A percentile compares a stretch with the other conserved stretches of the same genome.
These are phyloP conservation scores for Phytophthora crassamura DNA, from an alignment of 352 stramenopile genomes.

Conservation along the genomic window DNA sequence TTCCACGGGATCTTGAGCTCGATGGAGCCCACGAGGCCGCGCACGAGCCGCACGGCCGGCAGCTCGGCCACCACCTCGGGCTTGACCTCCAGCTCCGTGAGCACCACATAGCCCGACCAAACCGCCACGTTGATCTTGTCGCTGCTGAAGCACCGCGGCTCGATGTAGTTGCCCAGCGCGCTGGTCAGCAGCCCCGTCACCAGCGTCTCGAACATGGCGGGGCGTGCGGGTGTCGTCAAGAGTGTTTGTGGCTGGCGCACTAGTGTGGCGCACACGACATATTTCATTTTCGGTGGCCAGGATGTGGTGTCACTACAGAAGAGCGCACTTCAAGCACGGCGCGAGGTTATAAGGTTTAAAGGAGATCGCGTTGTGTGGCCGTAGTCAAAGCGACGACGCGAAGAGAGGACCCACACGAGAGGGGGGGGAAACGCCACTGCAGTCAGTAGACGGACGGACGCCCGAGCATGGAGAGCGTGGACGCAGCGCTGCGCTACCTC, in stretches of 20 bases:
- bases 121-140: constrained; percentile 91
- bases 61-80: constrained; percentile 71
- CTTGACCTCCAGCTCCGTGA: constrained; percentile 84
- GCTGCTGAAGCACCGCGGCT: constrained; percentile 87
- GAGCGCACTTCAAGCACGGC: no score
- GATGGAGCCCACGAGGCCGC: constrained; percentile 83
- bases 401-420: background rate
- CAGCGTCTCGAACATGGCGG: constrained; percentile 87
- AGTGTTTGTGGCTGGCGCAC: constrained; percentile 6
- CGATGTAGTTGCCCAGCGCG: constrained; percentile 88
- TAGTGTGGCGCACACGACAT: background rate
- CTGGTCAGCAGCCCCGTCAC: constrained; percentile 87
- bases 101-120: constrained; percentile 88
- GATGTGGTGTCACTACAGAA: background rate
- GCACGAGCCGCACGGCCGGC: constrained; percentile 72
- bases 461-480: constrained; percentile 81
- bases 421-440: no score
- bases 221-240: background rate
- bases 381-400: constrained; percentile 30
- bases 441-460: no score
- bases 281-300: background rate
- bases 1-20: constrained; percentile 93
- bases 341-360: background rate
- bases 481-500: constrained; percentile 85
- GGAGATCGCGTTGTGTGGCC: constrained; percentile 1